Evolutionary conservation across 2,329 filamentous ascomycete species (phyloP).

Genomic region (Chalaropsis thielavioides): DNA sequence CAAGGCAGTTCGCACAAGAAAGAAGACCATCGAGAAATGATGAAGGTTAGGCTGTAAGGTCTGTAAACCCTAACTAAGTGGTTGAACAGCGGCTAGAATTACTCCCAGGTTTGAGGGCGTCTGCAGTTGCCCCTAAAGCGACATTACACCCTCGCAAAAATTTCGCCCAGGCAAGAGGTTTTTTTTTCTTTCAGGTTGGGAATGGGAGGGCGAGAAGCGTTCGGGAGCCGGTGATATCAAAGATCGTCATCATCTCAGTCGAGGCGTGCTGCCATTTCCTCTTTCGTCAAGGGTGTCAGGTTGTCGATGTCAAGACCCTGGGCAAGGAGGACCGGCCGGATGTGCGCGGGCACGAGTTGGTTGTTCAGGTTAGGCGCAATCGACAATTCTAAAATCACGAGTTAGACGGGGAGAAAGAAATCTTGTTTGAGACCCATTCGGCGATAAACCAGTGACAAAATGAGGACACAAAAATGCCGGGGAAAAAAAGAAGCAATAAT

Average conservation of each 20-base stretch:
- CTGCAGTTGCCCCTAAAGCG: neutral
- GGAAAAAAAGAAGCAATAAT: neutral
- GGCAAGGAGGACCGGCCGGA: slow-evolving; percentile 56
- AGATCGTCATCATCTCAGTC: slow-evolving; percentile 47
- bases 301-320: slow-evolving; percentile 86
- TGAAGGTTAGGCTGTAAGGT: neutral
- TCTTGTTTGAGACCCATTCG: too few relatives aligned
- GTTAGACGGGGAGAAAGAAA: slow-evolving; percentile 3
- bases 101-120: neutral
- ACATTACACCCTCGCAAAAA: neutral
- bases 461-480: neutral
- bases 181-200: neutral
- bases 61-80: neutral
- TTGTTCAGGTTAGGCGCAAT: slow-evolving; percentile 79
- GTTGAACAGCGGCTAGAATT: neutral
- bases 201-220: neutral
- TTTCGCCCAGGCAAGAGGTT: neutral
- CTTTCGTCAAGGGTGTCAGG: slow-evolving; percentile 77
- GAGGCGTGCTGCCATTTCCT: slow-evolving; percentile 94
- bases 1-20: neutral
- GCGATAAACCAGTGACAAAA: neutral
- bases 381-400: slow-evolving; percentile 61
- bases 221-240: neutral
- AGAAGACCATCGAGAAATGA: neutral
- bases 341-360: slow-evolving; percentile 73